These are phyloP conservation scores for Clausena lansium DNA, from an alignment of 345 rosid species.

Conservation along the genomic window DNA sequence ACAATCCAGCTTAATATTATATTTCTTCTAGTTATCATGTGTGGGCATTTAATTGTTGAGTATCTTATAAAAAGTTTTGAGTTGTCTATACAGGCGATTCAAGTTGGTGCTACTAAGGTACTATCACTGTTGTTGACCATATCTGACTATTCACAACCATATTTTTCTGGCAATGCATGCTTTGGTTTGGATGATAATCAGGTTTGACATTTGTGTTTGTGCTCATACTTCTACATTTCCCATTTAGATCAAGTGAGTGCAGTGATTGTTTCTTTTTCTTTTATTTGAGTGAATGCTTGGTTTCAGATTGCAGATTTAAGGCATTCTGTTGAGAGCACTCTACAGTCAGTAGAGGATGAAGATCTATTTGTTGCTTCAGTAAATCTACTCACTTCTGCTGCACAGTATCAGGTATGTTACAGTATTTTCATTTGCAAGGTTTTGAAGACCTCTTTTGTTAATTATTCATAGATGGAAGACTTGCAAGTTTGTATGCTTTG, in stretches of 20 bases:
- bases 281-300: constrained; percentile 24
- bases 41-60: not conserved
- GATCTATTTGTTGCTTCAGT: constrained; percentile 58
- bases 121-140: constrained; percentile 54
- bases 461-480: not conserved
- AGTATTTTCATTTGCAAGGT: constrained; percentile 3
- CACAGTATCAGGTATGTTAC: constrained; percentile 65
- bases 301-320: constrained; percentile 60
- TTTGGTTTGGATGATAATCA: constrained; percentile 71
- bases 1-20: not conserved
- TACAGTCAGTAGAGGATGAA: constrained; percentile 47
- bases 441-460: not conserved
- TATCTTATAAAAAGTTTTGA: constrained; percentile 1
- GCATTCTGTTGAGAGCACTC: constrained; percentile 37
- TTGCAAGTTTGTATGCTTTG: not conserved
- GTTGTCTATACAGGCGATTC: constrained; percentile 56
- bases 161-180: constrained; percentile 44
- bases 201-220: constrained; percentile 46
- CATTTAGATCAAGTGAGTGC: constrained; percentile 4
- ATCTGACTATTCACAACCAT: constrained; percentile 54
- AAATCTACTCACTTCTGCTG: constrained; percentile 65
- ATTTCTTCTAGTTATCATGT: not conserved
- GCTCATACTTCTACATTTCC: constrained; percentile 7
- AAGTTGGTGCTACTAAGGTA: constrained; percentile 61
- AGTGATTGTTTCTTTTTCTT: constrained; percentile 14